phyloP scores from a whole-genome alignment of 352 stramenopile genomes.

The Pythium sp. region DNA sequence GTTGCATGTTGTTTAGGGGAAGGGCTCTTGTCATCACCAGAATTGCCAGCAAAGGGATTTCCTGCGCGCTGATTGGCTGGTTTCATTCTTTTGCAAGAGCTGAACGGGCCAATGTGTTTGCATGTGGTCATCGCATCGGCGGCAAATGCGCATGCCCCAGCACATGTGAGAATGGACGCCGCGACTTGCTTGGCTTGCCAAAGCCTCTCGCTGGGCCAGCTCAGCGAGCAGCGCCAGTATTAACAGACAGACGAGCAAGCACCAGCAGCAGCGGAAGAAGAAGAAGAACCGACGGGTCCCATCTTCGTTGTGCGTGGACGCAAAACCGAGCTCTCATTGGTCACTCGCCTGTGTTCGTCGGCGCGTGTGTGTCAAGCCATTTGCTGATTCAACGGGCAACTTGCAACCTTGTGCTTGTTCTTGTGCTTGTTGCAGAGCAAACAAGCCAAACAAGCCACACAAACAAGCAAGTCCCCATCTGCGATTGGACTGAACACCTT shows the following conservation, averaged over 20 bases:
- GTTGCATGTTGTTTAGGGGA: constrained; percentile 8
- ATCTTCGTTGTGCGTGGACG: constrained; percentile 10
- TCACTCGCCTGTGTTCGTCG: constrained; percentile 9
- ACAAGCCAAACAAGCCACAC: neutral
- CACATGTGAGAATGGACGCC: neutral
- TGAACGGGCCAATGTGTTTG: constrained; percentile 4
- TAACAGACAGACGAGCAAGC: constrained; percentile 1
- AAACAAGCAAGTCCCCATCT: neutral
- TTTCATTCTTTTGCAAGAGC: neutral
- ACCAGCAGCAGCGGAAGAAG: neutral
- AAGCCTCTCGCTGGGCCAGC: neutral
- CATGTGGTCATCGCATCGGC: neutral
- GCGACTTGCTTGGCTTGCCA: neutral
- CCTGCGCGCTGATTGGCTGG: constrained; percentile 6
- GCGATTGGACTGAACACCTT: constrained; percentile 4
- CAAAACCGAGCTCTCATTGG: constrained; percentile 12
- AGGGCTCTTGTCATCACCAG: constrained; percentile 7
- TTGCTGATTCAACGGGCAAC: neutral
- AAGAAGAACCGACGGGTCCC: neutral
- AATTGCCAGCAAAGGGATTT: constrained; percentile 13
- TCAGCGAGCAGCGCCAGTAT: neutral
- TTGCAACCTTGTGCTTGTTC: neutral
- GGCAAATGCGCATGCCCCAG: neutral
- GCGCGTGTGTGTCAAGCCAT: neutral
- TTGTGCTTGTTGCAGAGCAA: neutral